Percentiles rank a stretch among this genome's conserved stretches.
Conservation (phyloP, 2,329 filamentous ascomycete genomes). For the Pseudogymnoascus sp. region DNA sequence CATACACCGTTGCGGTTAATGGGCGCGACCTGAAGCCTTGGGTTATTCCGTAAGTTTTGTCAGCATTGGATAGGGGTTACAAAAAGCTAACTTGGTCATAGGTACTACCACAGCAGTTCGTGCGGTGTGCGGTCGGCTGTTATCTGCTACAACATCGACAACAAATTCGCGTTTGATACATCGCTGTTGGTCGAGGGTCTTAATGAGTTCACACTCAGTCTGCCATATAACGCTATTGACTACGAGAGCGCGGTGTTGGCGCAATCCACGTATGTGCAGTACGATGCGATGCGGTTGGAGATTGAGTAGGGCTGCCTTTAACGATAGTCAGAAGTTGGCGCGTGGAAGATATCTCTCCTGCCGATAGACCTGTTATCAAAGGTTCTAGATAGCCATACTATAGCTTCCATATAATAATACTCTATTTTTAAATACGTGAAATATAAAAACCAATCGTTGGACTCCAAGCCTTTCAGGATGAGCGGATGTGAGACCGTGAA, state of each 20-base stretch:
- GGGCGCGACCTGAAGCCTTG: conserved; percentile 41
- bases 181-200: conserved; percentile 41
- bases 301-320: conserved; percentile 31
- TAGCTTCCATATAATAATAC: neutral
- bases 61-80: conserved; percentile 8
- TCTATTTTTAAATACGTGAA: neutral
- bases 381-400: neutral
- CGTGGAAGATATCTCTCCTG: neutral
- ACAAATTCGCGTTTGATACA: conserved; percentile 52
- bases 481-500: neutral
- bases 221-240: conserved; percentile 53
- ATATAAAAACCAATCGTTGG: neutral
- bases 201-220: conserved; percentile 49
- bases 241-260: conserved; percentile 51
- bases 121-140: conserved; percentile 55
- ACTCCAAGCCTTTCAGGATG: neutral
- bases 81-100: conserved; percentile 19
- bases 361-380: neutral
- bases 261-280: conserved; percentile 53
- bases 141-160: conserved; percentile 53
- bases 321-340: neutral
- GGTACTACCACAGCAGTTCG: conserved; percentile 49
- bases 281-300: conserved; percentile 57
- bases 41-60: conserved; percentile 44
- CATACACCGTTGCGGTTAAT: conserved; percentile 44